Evolutionary conservation across 2,329 filamentous ascomycete species (phyloP).

Genomic region (Acephala macrosclerotiorum): DNA sequence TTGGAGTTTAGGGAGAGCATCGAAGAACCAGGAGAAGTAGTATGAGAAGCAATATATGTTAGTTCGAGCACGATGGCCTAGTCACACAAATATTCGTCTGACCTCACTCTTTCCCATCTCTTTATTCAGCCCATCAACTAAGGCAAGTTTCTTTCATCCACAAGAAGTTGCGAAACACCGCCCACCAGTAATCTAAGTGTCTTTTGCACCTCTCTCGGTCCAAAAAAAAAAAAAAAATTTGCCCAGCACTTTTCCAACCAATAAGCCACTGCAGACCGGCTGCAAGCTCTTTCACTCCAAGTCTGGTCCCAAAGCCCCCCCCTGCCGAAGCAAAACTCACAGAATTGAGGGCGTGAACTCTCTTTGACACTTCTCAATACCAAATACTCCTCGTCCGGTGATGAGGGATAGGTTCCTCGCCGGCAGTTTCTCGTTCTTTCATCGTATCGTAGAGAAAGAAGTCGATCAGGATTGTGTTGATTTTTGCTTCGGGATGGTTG

Average conservation of each 20-base stretch:
- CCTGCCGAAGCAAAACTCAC: too few relatives aligned
- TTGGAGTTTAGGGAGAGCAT: constrained; percentile 6
- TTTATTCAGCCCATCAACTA: background rate
- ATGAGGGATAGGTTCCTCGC: constrained; percentile 74
- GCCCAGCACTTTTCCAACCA: background rate
- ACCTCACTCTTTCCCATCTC: background rate
- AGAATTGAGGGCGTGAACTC: too few relatives aligned
- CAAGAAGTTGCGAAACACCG: background rate
- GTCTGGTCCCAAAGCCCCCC: background rate
- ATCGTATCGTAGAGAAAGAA: constrained; percentile 97
- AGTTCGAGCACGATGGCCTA: background rate
- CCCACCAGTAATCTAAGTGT: background rate
- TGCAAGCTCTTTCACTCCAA: background rate
- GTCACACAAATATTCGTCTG: background rate
- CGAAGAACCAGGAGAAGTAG: background rate
- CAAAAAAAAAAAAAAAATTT: too few relatives aligned
- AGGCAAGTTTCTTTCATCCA: background rate
- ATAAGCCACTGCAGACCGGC: background rate
- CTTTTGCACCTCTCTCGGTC: too few relatives aligned
- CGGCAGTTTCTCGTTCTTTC: constrained; percentile 78
- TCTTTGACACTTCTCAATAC: constrained; percentile 67
- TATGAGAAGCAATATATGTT: background rate
- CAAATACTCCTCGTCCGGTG: constrained; percentile 93
- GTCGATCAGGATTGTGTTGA: constrained; percentile 94
- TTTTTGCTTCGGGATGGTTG: constrained; percentile 71